phyloP scores from a whole-genome alignment of 495 filamentous ascomycete genomes.

The Jackrogersella multiformis region DNA sequence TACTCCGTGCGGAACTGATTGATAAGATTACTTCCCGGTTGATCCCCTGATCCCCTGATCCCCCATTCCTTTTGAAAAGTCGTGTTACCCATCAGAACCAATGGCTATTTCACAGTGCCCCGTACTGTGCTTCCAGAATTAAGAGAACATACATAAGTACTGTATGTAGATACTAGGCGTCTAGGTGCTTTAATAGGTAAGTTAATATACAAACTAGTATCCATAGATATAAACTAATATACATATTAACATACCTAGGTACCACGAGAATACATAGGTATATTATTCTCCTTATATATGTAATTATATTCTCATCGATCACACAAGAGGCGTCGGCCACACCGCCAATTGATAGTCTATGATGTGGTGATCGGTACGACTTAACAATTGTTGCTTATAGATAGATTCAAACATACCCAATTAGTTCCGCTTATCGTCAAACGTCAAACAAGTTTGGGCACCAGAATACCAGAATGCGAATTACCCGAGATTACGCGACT shows the following conservation, averaged over 20 bases:
- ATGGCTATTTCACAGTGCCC: neutral
- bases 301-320: neutral
- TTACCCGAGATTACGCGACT: constrained; percentile 23
- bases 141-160: too few relatives aligned
- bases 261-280: neutral
- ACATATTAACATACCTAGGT: neutral
- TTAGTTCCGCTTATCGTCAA: constrained; percentile 9
- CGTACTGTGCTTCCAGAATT: constrained; percentile 32
- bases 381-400: neutral
- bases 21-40: constrained; percentile 39
- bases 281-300: neutral
- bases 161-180: too few relatives aligned
- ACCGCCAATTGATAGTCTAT: neutral
- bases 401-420: neutral
- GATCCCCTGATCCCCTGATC: constrained; percentile 34
- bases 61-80: constrained; percentile 19
- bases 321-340: constrained; percentile 2
- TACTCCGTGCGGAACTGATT: constrained; percentile 35
- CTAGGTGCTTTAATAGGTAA: too few relatives aligned
- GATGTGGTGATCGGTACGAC: constrained; percentile 2
- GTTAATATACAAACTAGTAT: too few relatives aligned
- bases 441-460: neutral
- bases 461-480: neutral
- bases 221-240: neutral
- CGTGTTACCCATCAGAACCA: constrained; percentile 16